A percentile compares a stretch with the other conserved stretches of the same genome.
Evolutionary conservation across 257 asterid species (phyloP).

Genomic region (Jasminum sambac): DNA sequence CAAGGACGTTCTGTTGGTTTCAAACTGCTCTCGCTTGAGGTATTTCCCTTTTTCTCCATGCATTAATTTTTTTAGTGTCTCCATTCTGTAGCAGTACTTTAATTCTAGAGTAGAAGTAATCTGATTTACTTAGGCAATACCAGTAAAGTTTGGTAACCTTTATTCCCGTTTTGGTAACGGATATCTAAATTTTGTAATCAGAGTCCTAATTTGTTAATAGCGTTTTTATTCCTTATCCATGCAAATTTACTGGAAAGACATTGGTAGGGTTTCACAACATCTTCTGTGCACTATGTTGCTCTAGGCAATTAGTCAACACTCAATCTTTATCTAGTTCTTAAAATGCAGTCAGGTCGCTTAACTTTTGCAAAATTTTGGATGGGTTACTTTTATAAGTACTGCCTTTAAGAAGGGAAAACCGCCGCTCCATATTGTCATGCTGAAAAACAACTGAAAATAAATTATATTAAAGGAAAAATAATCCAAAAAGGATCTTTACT

Average conservation of each 20-base stretch:
- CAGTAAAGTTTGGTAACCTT: not conserved
- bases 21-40: constrained; percentile 50
- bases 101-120: not conserved
- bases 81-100: not conserved
- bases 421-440: no score
- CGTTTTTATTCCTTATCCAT: not conserved
- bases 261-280: not conserved
- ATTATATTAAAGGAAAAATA: no score
- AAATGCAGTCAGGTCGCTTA: not conserved
- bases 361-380: no score
- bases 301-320: not conserved
- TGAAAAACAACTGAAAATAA: no score
- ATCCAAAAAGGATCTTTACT: no score
- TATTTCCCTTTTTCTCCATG: constrained; percentile 31
- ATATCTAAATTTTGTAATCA: not conserved
- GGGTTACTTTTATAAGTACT: no score
- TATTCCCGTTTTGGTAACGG: not conserved
- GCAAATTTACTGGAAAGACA: not conserved
- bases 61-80: not conserved
- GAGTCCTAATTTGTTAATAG: not conserved
- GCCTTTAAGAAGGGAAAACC: no score
- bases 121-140: not conserved
- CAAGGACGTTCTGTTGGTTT: constrained; percentile 35
- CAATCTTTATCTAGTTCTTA: not conserved
- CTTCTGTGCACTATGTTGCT: not conserved